Evolutionary conservation across 768 basidiomycete genomes (phyloP).

Genomic region (Nidularia pulvinata): DNA sequence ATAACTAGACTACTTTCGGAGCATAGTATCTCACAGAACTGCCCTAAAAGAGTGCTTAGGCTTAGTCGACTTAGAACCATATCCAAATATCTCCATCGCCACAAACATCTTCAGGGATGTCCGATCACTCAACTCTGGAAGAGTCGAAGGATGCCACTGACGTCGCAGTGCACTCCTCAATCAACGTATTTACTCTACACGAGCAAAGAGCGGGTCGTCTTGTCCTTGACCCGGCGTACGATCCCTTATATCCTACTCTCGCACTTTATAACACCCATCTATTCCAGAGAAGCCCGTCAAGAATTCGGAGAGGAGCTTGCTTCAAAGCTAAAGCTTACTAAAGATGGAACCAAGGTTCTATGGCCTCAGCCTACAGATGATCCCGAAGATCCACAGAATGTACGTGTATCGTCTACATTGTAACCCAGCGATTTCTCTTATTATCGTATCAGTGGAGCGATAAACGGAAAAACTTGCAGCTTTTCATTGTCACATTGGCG

Average conservation of each 20-base stretch:
- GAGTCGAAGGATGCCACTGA: no score
- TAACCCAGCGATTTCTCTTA: background rate
- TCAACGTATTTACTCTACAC: background rate
- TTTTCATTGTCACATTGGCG: conserved; percentile 53
- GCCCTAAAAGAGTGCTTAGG: no score
- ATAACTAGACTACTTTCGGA: no score
- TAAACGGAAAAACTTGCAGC: conserved; percentile 42
- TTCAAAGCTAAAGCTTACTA: conserved; percentile 46
- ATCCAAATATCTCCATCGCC: no score
- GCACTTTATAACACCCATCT: background rate
- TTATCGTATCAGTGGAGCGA: conserved; percentile 33
- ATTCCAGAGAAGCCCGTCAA: conserved; percentile 46
- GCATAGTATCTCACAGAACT: no score
- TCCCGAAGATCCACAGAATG: conserved; percentile 28
- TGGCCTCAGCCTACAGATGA: conserved; percentile 58
- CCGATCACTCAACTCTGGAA: no score
- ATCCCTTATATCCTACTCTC: background rate
- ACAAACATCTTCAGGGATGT: no score
- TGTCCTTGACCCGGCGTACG: background rate
- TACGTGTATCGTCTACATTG: background rate
- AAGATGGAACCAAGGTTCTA: conserved; percentile 51
- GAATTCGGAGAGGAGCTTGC: conserved; percentile 57
- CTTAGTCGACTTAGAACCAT: no score
- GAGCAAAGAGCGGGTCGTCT: conserved; percentile 6
- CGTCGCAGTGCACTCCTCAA: no score